phyloP scores from a whole-genome alignment of 75 land plant species.

The Pinus albicaulis region DNA sequence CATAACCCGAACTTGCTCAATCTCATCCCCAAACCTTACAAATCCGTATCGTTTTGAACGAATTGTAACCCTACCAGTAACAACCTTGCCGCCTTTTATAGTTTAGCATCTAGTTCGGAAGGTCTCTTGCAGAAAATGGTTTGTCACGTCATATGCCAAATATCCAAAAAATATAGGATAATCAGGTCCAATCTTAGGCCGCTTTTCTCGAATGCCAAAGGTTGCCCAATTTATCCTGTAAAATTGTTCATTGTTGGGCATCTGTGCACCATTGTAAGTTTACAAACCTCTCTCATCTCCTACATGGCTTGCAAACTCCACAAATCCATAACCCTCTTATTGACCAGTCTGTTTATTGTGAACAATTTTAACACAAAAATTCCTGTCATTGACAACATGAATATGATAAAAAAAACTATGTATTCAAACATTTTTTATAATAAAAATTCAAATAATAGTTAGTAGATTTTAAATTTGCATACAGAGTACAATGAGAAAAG shows the following conservation, averaged over 20 bases:
- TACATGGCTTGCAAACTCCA: slow-evolving; percentile 75
- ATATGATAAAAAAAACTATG: no score
- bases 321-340: slow-evolving; percentile 90
- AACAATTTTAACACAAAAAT: slow-evolving; percentile 69
- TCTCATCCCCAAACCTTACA: slow-evolving; percentile 90
- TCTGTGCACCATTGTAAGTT: slow-evolving; percentile 72
- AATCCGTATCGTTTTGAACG: slow-evolving; percentile 97
- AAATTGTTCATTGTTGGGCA: slow-evolving; percentile 76
- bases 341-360: slow-evolving; percentile 84
- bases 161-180: slow-evolving; percentile 92
- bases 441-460: no score
- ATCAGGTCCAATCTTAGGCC: slow-evolving; percentile 68
- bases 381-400: slow-evolving; percentile 31
- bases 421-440: no score
- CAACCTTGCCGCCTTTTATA: slow-evolving; percentile 94
- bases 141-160: slow-evolving; percentile 91
- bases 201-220: slow-evolving; percentile 78
- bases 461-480: no score
- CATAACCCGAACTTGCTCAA: slow-evolving; percentile 82
- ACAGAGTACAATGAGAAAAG: no score
- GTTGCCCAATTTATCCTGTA: slow-evolving; percentile 95
- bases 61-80: slow-evolving; percentile 78
- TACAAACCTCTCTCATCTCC: slow-evolving; percentile 80
- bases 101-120: slow-evolving; percentile 65
- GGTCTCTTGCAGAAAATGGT: slow-evolving; percentile 82